Evolutionary conservation across 768 basidiomycete genomes (phyloP).

Genomic region (Podaxis sp.): DNA sequence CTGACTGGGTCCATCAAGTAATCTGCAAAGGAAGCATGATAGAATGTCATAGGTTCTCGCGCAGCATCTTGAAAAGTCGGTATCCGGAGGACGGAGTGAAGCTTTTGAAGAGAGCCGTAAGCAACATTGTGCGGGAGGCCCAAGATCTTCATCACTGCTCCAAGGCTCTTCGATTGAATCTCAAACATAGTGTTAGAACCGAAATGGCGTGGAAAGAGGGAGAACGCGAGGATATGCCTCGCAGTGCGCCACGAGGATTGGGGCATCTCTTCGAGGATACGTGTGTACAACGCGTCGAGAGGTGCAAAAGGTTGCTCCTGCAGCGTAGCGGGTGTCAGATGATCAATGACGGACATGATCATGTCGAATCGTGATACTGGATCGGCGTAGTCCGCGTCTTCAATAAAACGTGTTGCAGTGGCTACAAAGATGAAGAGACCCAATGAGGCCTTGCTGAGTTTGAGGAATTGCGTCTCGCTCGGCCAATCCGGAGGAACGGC

Average conservation of each 20-base stretch:
- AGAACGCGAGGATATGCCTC: background rate
- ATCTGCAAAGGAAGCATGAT: background rate
- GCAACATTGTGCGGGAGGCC: background rate
- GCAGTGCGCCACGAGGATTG: background rate
- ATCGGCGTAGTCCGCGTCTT: background rate
- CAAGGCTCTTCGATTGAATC: background rate
- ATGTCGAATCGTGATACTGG: background rate
- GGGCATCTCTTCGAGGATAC: background rate
- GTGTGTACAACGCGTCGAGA: background rate
- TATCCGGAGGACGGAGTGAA: background rate
- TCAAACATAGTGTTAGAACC: background rate
- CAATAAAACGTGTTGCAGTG: background rate
- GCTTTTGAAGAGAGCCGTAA: background rate
- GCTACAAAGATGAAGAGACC: background rate
- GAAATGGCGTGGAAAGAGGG: background rate
- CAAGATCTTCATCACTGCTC: background rate
- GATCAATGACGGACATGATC: background rate
- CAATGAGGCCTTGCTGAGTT: background rate
- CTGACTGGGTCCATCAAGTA: background rate
- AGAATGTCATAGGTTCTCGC: background rate
- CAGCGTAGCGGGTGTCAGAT: too few relatives aligned
- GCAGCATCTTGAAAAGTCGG: background rate
- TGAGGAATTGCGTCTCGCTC: background rate
- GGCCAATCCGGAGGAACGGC: background rate
- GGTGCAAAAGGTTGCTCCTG: background rate